Base-by-base conservation (phyloP, 192 early-diverging fungal genomes). In the Gigaspora rosea region DNA sequence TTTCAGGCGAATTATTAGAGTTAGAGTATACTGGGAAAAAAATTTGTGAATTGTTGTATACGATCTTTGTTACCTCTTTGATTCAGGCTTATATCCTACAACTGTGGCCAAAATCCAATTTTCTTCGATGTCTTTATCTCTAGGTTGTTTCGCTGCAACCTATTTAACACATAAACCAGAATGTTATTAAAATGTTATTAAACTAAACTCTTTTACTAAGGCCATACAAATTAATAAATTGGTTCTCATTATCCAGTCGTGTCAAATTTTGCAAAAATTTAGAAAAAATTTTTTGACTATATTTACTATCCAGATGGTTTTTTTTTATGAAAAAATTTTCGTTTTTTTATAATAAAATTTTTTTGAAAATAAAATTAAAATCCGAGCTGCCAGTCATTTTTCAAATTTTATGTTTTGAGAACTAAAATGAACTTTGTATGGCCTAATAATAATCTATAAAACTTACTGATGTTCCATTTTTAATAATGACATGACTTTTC, bases 101-200 rank as follows among this genome's bases (percentile, higher is more conserved):
- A 86, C 85, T 6, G 80, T 76, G 10, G 88, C 88, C 59, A 86
- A 57, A 32, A 89, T 89, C 88, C 88, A 89, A 57, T 89, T 86
- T 70, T 89, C 80, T 33, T 80, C 77, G 62, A 82, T 84, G 61
- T 86, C 82, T 64, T 89, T 89, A 57, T 81, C 73, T 58, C 84
- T 85, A 65, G 83, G 82, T 73, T 83, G 84, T 35, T 81, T 80
- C 8, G 87, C 87, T 20, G 87, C 87, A 1, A 88, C 86, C 82
- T 86, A 70, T 46, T 7, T 47, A 8, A 66, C n/a, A 58, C 3
- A 46, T 51, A 7, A 41, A 7, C 41, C 41, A 41, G 41, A 27
- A 27, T 46, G n/a, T 51, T 50, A 33, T 33, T 27, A 27, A 27
- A 16, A 69, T 32, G 8, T 13, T 22, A 35, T 64, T 64, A 27